A percentile compares a stretch with the other conserved stretches of the same genome.
phyloP scores from a whole-genome alignment of 208 protist species.

The Wallacemonas collosoma region DNA sequence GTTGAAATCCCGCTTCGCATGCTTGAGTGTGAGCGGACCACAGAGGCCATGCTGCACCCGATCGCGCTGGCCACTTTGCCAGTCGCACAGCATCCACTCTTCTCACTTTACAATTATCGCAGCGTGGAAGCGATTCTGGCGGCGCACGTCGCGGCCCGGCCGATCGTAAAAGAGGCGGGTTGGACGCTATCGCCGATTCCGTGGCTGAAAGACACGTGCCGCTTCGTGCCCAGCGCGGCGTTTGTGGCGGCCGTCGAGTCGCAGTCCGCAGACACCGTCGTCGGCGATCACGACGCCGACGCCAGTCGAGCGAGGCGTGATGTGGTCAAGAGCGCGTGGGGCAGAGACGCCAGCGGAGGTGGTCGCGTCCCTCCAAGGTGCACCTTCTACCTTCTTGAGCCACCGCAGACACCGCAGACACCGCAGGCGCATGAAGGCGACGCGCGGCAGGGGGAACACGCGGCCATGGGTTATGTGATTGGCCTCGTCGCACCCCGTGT shows the following conservation, averaged over 20 bases:
- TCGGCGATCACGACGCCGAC: neutral
- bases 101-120: conserved; percentile 35
- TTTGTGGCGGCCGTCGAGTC: conserved; percentile 11
- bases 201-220: conserved; percentile 1
- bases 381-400: conserved; percentile 28
- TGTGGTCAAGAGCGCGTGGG: neutral
- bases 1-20: conserved; percentile 4
- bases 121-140: conserved; percentile 48
- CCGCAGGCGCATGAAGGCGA: neutral
- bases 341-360: neutral
- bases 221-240: conserved; percentile 20
- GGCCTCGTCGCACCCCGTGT: conserved; percentile 49
- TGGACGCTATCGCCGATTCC: neutral
- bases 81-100: conserved; percentile 17
- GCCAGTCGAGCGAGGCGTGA: neutral
- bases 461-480: conserved; percentile 23
- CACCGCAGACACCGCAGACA: neutral
- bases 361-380: conserved; percentile 17
- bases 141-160: conserved; percentile 23
- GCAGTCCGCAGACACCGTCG: conserved; percentile 2
- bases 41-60: neutral
- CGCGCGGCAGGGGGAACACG: neutral
- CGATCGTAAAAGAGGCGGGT: neutral
- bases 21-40: conserved; percentile 3
- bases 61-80: conserved; percentile 27